Conservation (phyloP, 805 yeast genomes). For the Nakazawaea laoshanensis region DNA sequence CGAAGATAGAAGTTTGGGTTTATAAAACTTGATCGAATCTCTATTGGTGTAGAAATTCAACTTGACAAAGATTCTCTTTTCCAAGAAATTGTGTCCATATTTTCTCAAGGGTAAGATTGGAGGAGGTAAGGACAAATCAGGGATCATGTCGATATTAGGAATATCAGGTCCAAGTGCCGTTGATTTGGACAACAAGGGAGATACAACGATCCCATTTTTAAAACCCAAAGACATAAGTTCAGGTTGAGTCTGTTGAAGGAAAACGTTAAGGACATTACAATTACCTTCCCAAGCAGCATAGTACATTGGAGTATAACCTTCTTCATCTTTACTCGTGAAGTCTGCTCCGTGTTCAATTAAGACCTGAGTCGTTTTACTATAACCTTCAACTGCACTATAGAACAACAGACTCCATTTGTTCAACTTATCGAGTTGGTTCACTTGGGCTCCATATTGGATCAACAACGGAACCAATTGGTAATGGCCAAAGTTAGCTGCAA, state of each 20-base stretch:
- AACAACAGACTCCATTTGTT: slow-evolving; percentile 93
- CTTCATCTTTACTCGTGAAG: slow-evolving; percentile 62
- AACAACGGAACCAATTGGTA: slow-evolving; percentile 58
- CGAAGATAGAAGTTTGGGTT: slow-evolving; percentile 34
- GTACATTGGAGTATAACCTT: slow-evolving; percentile 71
- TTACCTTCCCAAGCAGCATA: slow-evolving; percentile 95
- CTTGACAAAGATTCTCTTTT: slow-evolving; percentile 80
- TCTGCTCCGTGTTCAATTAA: slow-evolving; percentile 70
- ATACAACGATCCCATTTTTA: not conserved
- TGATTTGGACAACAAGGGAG: slow-evolving; percentile 1
- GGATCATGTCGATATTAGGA: slow-evolving; percentile 63
- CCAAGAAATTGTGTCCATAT: slow-evolving; percentile 93
- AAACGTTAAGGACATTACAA: slow-evolving; percentile 65
- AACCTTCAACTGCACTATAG: slow-evolving; percentile 85
- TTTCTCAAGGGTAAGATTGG: slow-evolving; percentile 90
- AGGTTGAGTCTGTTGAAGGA: slow-evolving; percentile 25
- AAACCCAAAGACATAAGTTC: not conserved
- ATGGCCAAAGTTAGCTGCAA: slow-evolving; percentile 81
- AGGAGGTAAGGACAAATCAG: slow-evolving; percentile 89
- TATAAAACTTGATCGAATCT: slow-evolving; percentile 34
- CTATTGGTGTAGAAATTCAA: slow-evolving; percentile 50
- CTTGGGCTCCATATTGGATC: slow-evolving; percentile 62
- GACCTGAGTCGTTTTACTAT: slow-evolving; percentile 57
- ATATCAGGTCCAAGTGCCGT: slow-evolving; percentile 12
- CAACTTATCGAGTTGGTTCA: slow-evolving; percentile 74